phyloP scores from a whole-genome alignment of 257 asterid genomes.

The Solanum lycopersicoides region DNA sequence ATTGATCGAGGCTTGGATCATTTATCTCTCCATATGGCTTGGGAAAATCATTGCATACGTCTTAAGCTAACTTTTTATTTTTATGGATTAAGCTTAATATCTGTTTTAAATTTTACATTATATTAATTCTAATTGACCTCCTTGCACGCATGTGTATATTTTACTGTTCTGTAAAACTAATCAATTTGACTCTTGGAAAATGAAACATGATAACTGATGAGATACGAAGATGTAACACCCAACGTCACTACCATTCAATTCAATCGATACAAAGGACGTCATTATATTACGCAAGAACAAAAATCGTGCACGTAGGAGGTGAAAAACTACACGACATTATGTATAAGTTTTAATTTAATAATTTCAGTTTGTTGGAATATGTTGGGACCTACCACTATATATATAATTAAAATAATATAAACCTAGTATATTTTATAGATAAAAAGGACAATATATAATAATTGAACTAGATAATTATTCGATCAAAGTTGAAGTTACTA shows the following conservation, averaged over 20 bases:
- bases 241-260: too few species aligned
- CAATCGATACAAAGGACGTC: not conserved
- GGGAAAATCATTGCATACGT: not conserved
- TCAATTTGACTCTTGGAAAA: rapidly evolving
- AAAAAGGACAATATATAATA: not conserved
- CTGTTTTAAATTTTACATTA: too few species aligned
- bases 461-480: not conserved
- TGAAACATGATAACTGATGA: too few species aligned
- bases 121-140: too few species aligned
- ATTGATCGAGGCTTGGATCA: not conserved
- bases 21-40: too few species aligned
- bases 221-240: not conserved
- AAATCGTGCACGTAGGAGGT: not conserved
- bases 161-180: too few species aligned
- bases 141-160: not conserved
- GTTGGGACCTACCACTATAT: not conserved
- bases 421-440: not conserved
- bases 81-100: not conserved
- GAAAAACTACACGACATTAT: not conserved
- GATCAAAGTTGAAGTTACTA: not conserved
- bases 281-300: not conserved
- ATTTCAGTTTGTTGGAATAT: not conserved
- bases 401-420: not conserved
- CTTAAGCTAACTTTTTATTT: too few species aligned
- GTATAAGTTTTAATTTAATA: not conserved